Evolutionary conservation across 768 basidiomycete species (phyloP), one percentile per base, ranked within the genome.

Genomic region (Saitozyma sp.): DNA sequence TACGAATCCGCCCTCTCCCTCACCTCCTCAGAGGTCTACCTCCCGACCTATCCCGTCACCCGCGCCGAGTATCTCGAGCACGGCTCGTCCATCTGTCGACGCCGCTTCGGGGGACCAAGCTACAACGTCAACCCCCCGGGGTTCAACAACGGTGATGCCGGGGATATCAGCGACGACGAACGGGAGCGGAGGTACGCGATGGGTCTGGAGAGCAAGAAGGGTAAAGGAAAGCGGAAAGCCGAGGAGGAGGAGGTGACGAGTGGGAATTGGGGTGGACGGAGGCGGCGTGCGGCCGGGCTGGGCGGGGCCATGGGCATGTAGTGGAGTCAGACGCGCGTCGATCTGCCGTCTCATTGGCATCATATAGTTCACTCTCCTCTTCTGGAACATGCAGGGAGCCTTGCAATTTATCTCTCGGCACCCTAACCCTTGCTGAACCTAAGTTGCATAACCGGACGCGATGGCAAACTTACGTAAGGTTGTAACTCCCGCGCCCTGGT

Each of bases 21-120:
- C 14, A 87, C 90, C 67, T 85, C 86, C 29, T 82, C 78, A 56
- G 81, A 82, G 17, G 80, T 85, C 29, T 81, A 82, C 46, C 88
- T 89, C 67, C 56, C 81, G 0, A 79, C 82, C 40, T 80, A 82
- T 17, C 83, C 85, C 39, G 85, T 92, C 64, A 91, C 91, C 5
- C 82, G 89, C 50, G 86, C 85, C 53, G 92, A 97, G 76, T 97
- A 95, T 79, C 81, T 85, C 54, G 93, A 97, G 80, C 84, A 84
- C 63, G 93, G 93, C 42, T 88, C 86, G 67, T 85, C 82, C 62
- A 88, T 88, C 60, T 86, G 86, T 62, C 84, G 90, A 66, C 83
- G 87, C 61, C 91, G 89, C 74, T 91, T 93, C 79, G 82, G 69
- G 16, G 70, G 70, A 14, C 74, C 71, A 19, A 50, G 54, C 3